Evolutionary conservation across 345 rosid species (phyloP), one percentile per base, ranked within the genome.

Genomic region (Geranium rotundifolium): DNA sequence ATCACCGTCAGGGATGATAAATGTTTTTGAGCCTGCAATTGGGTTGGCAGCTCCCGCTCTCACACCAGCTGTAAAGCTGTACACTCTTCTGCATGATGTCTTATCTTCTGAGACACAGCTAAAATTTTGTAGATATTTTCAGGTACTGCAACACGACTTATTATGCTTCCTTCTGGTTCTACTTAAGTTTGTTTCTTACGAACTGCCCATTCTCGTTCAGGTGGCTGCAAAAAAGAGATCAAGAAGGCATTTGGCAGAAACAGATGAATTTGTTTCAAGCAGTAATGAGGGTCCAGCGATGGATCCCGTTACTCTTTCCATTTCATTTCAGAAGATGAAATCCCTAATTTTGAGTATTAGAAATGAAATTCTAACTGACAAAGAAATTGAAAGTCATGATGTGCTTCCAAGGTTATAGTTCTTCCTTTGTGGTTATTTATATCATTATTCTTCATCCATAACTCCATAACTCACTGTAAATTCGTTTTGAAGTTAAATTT

Each of bases 101-200:
- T 80, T 93, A 70, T 81, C 96, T 73, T 95, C 99, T 0, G 99
- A 93, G 78, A 88, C 86, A 20, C 99, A 93, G 77, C 86, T 85
- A 61, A 86, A 72, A 63, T 77, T 93, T 19, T 82, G 88, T 71
- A 95, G 79, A 34, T 93, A 88, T 81, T 88, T 93, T 72, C 99
- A 93, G 97, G 99, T 90, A 61, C 54, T 55, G 16, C 19, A 69
- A 19, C 16, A 29, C 67, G 52, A 63, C 19, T 54, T 56, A 37
- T 70, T n/a, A 34, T 61, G 27, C 50, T 34, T 39, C 15, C 37
- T 58, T 58, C n/a, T 67, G 56, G n/a, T 61, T 50, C 59, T 54
- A 17, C 52, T 9, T 46, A 46, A 0, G 15, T 0, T 10, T 46
- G 52, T 46, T 46, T 46, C 6, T 46, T 46, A 46, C 10, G 52